A percentile compares a stretch with the other conserved stretches of the same genome.
phyloP scores from a whole-genome alignment of 2,329 filamentous ascomycete species.

The Chrysosporium keratinophilum region DNA sequence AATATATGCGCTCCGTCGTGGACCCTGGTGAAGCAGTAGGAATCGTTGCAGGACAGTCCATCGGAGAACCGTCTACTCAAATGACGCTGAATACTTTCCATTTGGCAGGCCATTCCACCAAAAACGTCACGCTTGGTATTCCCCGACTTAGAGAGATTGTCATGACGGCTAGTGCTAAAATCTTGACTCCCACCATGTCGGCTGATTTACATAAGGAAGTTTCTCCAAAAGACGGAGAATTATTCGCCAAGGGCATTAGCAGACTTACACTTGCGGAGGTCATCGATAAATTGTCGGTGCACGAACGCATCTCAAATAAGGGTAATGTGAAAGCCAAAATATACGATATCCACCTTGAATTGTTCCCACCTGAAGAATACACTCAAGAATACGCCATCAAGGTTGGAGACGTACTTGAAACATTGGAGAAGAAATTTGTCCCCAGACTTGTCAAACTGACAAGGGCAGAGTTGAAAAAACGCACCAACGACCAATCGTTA shows the following conservation, averaged over 20 bases:
- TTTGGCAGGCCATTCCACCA: constrained; percentile 93
- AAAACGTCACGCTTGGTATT: constrained; percentile 98
- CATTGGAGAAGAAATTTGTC: constrained; percentile 73
- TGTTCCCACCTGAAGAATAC: constrained; percentile 81
- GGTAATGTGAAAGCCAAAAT: constrained; percentile 65
- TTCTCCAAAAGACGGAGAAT: constrained; percentile 55
- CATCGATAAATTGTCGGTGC: constrained; percentile 68
- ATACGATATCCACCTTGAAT: constrained; percentile 68
- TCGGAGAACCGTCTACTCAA: constrained; percentile 94
- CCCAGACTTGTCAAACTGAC: constrained; percentile 60
- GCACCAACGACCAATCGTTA: constrained; percentile 49
- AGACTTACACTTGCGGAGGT: constrained; percentile 74
- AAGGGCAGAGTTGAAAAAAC: constrained; percentile 69
- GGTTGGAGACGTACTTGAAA: constrained; percentile 62
- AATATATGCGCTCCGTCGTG: constrained; percentile 83
- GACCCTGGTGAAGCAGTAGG: constrained; percentile 95
- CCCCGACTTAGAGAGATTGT: constrained; percentile 93
- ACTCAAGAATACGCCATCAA: constrained; percentile 73
- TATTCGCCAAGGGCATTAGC: constrained; percentile 86
- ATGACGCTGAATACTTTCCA: constrained; percentile 99
- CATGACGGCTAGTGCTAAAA: constrained; percentile 86
- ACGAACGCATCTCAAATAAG: constrained; percentile 63
- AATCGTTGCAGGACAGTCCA: constrained; percentile 90
- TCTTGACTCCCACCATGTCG: constrained; percentile 70
- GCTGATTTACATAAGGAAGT: constrained; percentile 66